Conservation (phyloP, 768 basidiomycete genomes). For the Hypsizygus marmoreus region DNA sequence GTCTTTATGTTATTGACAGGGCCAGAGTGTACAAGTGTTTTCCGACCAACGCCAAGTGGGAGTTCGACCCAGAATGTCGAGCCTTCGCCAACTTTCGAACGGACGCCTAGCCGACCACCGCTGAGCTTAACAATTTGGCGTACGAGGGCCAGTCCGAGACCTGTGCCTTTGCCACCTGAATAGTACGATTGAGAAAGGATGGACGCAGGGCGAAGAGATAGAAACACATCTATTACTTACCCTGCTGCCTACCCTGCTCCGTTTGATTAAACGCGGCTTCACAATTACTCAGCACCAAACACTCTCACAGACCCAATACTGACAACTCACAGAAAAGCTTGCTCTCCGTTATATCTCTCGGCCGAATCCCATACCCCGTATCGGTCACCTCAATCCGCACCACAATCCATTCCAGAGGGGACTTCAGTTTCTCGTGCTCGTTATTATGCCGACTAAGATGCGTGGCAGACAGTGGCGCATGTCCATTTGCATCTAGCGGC, state of each 20-base stretch:
- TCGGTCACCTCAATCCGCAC: slow-evolving; percentile 86
- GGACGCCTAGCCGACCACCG: slow-evolving; percentile 74
- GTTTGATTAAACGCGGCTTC: slow-evolving; percentile 78
- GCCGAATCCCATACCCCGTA: slow-evolving; percentile 58
- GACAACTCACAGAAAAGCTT: slow-evolving; percentile 66
- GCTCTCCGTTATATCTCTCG: slow-evolving; percentile 63
- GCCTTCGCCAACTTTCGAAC: slow-evolving; percentile 63
- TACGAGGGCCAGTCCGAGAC: slow-evolving; percentile 75
- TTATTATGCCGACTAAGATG: slow-evolving; percentile 55
- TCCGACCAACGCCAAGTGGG: slow-evolving; percentile 72
- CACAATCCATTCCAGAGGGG: slow-evolving; percentile 61
- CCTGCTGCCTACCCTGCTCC: slow-evolving; percentile 74
- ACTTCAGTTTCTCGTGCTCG: slow-evolving; percentile 36
- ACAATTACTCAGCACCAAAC: neutral
- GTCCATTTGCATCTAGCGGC: slow-evolving; percentile 21
- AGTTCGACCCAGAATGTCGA: slow-evolving; percentile 91
- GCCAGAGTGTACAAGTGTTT: slow-evolving; percentile 34
- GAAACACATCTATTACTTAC: slow-evolving; percentile 18
- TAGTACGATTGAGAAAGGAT: too few species aligned
- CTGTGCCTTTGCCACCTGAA: slow-evolving; percentile 66
- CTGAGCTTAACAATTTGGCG: slow-evolving; percentile 77
- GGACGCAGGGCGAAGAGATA: too few species aligned
- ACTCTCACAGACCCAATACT: neutral
- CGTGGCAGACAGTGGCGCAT: slow-evolving; percentile 37
- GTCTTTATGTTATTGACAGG: slow-evolving; percentile 21